Evolutionary conservation across 768 basidiomycete species (phyloP), one percentile per base, ranked within the genome.

Genomic region (Tricholoma bakamatsutake): DNA sequence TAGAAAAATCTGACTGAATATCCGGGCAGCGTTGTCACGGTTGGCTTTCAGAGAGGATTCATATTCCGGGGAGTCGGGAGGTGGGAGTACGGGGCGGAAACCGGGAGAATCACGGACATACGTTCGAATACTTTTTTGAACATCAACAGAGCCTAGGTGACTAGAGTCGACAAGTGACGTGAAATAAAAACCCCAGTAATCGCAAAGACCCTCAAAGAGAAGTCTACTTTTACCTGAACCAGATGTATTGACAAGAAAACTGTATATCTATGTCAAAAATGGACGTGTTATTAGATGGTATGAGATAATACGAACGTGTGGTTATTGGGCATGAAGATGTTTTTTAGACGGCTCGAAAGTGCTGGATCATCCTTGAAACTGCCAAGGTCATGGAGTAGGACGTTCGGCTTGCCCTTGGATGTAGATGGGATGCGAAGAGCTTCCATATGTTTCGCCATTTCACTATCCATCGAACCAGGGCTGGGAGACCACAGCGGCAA

Each of bases 101-200:
- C 57, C 55, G 2, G 64, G 57, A 13, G 71, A 65, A 50, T 72
- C 63, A n/a, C 72, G 73, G 28, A 77, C 61, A 45, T 73, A 69
- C 0, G 66, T 62, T 43, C 68, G 60, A 54, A 78, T 76, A 40
- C 69, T 69, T 52, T 75, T 72, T 54, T 75, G 71, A 28, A 78
- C 67, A 56, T 79, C 76, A 55, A 63, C 69, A 1, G 77, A 79
- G 8, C 77, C 76, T n/a, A 76, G 64, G 30, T 70, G 64, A 54
- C 73, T 74, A 17, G 73, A 73, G 57, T 79, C 77, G 46, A 76
- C 71, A 10, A 69, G 56, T 10, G 75, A 76, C 0, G 76, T 78
- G 57, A 79, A 76, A 60, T 79, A 79, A 52, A 79, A 73, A 4
- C 76, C 77, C 77, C 77, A 79, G 43, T 71, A 63, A 30, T 70